Base-by-base conservation (phyloP, 805 yeast genomes). In the Blastobotrys parvus region DNA sequence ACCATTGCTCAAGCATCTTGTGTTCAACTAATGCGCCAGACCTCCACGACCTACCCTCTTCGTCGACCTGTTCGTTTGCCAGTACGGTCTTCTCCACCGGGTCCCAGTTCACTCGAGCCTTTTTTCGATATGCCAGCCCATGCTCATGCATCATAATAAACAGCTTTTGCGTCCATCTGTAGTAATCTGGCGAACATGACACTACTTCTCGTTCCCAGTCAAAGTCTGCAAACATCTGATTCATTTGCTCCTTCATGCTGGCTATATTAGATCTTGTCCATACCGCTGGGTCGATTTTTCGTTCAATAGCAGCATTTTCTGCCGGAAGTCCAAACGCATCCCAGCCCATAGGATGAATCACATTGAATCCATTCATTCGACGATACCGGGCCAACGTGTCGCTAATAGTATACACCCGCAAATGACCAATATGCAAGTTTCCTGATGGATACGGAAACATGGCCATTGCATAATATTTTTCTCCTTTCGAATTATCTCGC, bases 381-480 rank as follows among this genome's bases (percentile, higher is more conserved):
- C 85, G 75, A 60, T 75, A 90, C 50, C 97, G 68, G 1, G 94
- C 74, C 32, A 92, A 58, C 2, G 79, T 82, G 61, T 92, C 98
- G 53, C 89, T 78, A 23, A 92, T 87, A 0, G 96, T 83, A 61
- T 85, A 92, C 0, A 92, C 98, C 42, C 98, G 69, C 35, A 89
- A 70, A 62, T 92, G 98, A 0, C 98, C 98, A 74, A 92, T 78
- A 58, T 92, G 98, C 3, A 92, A 70, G 46, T 72, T 71, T 1
- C 98, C 98, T 0, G 96, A 87, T 1, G 98, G 98, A 55, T 92
- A 92, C 1, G 98, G 98, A 57, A 92, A 90, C 95, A 84, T 85
- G 0, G 94, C 72, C 25, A 92, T 67, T 21, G 83, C 75, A 60
- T 80, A 90, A 58, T 75, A 77, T 31, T 46, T 46, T 11, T 25